Evolutionary conservation across 164 flowering plant genomes (phyloP), one percentile per base, ranked within the genome.

Genomic region (Umbilicus rupestris): DNA sequence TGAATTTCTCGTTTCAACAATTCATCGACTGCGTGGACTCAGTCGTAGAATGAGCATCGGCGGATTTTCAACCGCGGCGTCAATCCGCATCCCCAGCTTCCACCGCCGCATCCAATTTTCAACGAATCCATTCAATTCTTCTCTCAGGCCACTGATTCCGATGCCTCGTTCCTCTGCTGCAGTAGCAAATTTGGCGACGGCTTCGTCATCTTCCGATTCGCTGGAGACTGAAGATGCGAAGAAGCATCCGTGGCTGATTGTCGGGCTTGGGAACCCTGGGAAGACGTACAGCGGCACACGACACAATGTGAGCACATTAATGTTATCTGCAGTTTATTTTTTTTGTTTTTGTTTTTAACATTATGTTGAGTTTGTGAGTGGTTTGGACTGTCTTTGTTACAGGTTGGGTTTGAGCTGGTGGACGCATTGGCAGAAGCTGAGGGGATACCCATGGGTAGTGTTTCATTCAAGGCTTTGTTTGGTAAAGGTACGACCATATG

Each of bases 371-470:
- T 28, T 30, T 15, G 37, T 29, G 6, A 15, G 63, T 17, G 31
- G 39, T 26, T 14, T 14, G 17, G 7, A 16, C 1, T 30, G 19
- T 16, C 39, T 26, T 42, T 9, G 31, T 73, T 76, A 39, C 73
- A 90, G 97, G 96, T 94, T 28, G 97, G 99, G 15, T 95, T 95
- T 76, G 92, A 86, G 82, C 82, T 92, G 92, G 64, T 95, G 49
- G 97, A 92, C 63, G 76, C 82, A 8, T 74, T 95, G 26, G 96
- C 99, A 45, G 84, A 89, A 68, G 84, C 90, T 46, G 97, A 95
- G 77, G 97, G 96, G 68, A 95, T 92, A 73, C 74, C 92, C 3
- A 78, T 90, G 77, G 76, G 74, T 73, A 77, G 72, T 70, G 82
- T 88, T 70, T 77, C 79, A 33, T 89, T 85, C 73, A 92, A 84